Conservation (phyloP, 805 yeast species). For the Metschnikowia lochheadii region DNA sequence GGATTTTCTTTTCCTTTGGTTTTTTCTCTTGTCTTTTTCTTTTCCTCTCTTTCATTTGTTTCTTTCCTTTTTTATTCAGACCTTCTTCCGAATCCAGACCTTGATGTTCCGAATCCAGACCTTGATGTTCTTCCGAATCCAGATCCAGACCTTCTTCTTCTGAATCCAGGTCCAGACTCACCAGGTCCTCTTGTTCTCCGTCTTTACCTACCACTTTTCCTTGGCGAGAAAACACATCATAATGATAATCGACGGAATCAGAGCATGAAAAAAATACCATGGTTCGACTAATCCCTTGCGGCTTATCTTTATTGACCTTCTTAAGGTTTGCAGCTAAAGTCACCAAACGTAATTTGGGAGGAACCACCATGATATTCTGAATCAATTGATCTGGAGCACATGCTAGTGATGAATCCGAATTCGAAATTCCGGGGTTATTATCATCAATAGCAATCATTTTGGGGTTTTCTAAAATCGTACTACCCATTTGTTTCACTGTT, state of each 20-base stretch:
- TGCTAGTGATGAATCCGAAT: constrained; percentile 12
- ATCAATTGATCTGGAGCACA: constrained; percentile 87
- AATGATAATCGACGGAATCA: constrained; percentile 95
- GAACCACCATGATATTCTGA: constrained; percentile 79
- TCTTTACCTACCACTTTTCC: constrained; percentile 37
- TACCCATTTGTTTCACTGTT: constrained; percentile 76
- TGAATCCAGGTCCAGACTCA: no score
- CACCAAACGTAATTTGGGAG: constrained; percentile 87
- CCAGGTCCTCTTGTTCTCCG: constrained; percentile 17
- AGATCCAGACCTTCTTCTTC: no score
- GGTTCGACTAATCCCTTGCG: constrained; percentile 44
- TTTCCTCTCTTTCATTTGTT: background rate
- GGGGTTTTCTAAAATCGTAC: constrained; percentile 68
- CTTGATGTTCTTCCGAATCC: background rate
- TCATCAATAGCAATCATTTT: constrained; percentile 54
- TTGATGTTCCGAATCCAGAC: no score
- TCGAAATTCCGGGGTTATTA: constrained; percentile 2
- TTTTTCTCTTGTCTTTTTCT: background rate
- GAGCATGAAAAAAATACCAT: constrained; percentile 91
- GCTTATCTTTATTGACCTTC: constrained; percentile 32
- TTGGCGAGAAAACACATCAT: constrained; percentile 61
- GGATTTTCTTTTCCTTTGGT: background rate
- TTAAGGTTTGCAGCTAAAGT: constrained; percentile 66
- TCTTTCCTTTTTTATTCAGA: background rate
- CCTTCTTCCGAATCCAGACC: background rate